Conservation (phyloP, 192 early-diverging fungal genomes). For the Coemansia sp. region DNA sequence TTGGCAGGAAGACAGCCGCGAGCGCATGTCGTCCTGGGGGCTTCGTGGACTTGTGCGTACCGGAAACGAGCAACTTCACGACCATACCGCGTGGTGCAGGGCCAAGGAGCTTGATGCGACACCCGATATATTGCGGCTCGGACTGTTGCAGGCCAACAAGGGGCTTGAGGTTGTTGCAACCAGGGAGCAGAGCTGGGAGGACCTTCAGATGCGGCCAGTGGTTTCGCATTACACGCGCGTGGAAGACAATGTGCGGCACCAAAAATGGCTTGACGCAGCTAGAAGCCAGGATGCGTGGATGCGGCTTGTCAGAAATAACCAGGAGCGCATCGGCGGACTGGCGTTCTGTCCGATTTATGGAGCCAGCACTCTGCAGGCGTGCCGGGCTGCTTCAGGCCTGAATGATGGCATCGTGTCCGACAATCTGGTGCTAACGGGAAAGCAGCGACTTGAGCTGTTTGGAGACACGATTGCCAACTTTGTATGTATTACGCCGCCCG, state of each 20-base stretch:
- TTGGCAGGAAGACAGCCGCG: conserved; percentile 3
- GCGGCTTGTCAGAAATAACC: conserved; percentile 24
- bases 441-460: conserved; percentile 18
- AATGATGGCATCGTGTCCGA: conserved; percentile 40
- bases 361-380: conserved; percentile 13
- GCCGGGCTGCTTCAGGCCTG: conserved; percentile 3
- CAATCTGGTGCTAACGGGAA: conserved; percentile 59
- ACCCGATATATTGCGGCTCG: conserved; percentile 13
- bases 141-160: conserved; percentile 8
- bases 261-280: not conserved
- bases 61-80: not conserved
- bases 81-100: conserved; percentile 7
- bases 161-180: conserved; percentile 17
- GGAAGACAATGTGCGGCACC: conserved; percentile 1
- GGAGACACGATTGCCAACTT: conserved; percentile 18
- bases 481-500: conserved; percentile 41
- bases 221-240: conserved; percentile 10
- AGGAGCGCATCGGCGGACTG: conserved; percentile 10
- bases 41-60: conserved; percentile 22
- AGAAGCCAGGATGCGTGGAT: conserved; percentile 26
- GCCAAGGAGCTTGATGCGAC: conserved; percentile 25
- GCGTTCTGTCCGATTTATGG: conserved; percentile 20
- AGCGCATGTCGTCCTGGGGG: conserved; percentile 9
- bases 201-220: conserved; percentile 32
- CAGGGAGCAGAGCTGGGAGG: conserved; percentile 18